Conservation (phyloP, 306 rosid species). For the Astragalus glycyphyllos region DNA sequence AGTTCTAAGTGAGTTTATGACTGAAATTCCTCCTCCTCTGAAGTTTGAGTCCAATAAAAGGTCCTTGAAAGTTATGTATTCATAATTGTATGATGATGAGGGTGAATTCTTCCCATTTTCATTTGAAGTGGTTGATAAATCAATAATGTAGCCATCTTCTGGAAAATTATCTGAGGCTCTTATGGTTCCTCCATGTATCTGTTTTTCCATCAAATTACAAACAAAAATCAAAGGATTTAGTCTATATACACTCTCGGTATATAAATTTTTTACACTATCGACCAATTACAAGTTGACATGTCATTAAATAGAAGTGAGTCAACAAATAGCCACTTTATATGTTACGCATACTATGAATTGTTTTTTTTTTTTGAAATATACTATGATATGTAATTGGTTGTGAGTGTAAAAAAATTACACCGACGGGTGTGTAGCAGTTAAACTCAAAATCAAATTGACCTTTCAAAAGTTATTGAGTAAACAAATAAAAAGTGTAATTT, state of each 20-base stretch:
- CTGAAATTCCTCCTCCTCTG: constrained; percentile 84
- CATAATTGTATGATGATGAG: constrained; percentile 74
- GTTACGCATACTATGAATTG: too few species aligned
- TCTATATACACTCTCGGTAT: too few species aligned
- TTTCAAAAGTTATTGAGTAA: constrained; percentile 8
- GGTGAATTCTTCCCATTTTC: constrained; percentile 38
- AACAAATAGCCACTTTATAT: too few species aligned
- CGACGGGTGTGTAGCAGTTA: too few species aligned
- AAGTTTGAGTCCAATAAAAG: constrained; percentile 78
- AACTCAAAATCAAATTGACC: constrained; percentile 23
- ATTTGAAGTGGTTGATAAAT: constrained; percentile 60
- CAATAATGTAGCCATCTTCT: constrained; percentile 63
- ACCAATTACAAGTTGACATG: too few species aligned
- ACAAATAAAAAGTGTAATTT: constrained; percentile 8
- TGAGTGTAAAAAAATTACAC: too few species aligned
- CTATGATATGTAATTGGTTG: too few species aligned
- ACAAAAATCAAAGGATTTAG: constrained; percentile 35
- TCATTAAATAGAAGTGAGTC: too few species aligned
- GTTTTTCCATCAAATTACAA: constrained; percentile 38
- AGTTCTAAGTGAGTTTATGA: constrained; percentile 77
- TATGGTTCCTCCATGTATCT: constrained; percentile 91
- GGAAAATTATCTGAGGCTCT: constrained; percentile 74
- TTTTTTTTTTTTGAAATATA: too few species aligned
- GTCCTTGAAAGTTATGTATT: constrained; percentile 73
- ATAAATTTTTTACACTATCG: too few species aligned